Percentiles rank a stretch among this genome's conserved stretches.
phyloP scores from a whole-genome alignment of 1,139 yeast genomes.

The Suhomyces panamericanus region DNA sequence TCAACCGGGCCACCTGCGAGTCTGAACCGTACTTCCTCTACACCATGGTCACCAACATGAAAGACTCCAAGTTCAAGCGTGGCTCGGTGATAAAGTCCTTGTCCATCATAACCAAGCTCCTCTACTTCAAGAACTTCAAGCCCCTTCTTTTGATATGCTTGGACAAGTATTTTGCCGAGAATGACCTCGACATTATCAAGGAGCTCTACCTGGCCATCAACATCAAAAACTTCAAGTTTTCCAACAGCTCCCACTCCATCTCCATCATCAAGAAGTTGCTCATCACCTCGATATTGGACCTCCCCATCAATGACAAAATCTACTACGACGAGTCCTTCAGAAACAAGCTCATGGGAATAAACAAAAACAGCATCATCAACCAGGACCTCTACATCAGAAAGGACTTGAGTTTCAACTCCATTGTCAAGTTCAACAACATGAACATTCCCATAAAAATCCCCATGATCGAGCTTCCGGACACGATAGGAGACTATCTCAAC shows the following conservation, averaged over 20 bases:
- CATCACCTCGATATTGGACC: slow-evolving; percentile 47
- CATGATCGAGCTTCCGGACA: slow-evolving; percentile 42
- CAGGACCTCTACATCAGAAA: slow-evolving; percentile 42
- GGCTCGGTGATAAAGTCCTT: slow-evolving; percentile 60
- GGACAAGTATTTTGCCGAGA: slow-evolving; percentile 43
- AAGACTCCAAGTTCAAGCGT: slow-evolving; percentile 47
- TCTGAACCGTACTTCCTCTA: slow-evolving; percentile 51
- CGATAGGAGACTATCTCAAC: slow-evolving; percentile 46
- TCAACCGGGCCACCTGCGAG: slow-evolving; percentile 34
- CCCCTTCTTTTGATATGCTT: slow-evolving; percentile 57
- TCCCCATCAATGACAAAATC: slow-evolving; percentile 48
- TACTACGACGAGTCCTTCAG: slow-evolving; percentile 43
- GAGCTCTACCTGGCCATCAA: slow-evolving; percentile 40
- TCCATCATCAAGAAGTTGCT: slow-evolving; percentile 40
- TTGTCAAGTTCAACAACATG: slow-evolving; percentile 39
- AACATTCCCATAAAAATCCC: slow-evolving; percentile 48
- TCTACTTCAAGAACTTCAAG: slow-evolving; percentile 57
- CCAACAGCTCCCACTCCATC: slow-evolving; percentile 29
- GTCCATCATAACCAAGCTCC: slow-evolving; percentile 51
- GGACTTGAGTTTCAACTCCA: slow-evolving; percentile 46
- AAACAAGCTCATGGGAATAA: slow-evolving; percentile 40
- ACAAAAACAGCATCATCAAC: slow-evolving; percentile 27
- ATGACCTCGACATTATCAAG: slow-evolving; percentile 22
- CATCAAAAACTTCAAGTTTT: slow-evolving; percentile 32
- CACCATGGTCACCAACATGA: slow-evolving; percentile 55